These are phyloP conservation scores for Prunus campanulata DNA, from an alignment of 306 rosid species.

Conservation along the genomic window DNA sequence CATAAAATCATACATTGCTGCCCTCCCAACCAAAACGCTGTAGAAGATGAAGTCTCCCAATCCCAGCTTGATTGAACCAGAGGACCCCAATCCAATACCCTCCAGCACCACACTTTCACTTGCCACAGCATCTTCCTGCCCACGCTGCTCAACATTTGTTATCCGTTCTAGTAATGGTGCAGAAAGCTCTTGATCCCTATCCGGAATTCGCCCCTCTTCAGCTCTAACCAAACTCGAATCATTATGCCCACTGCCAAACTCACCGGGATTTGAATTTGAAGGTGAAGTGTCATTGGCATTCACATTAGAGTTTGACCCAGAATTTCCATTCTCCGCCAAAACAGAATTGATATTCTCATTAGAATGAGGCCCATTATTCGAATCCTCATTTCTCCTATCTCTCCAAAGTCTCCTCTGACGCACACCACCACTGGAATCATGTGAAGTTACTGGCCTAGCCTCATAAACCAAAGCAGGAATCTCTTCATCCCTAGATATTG, in stretches of 20 bases:
- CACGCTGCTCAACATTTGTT: conserved; percentile 25
- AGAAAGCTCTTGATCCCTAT: conserved; percentile 41
- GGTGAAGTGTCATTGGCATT: conserved; percentile 10
- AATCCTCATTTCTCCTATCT: conserved; percentile 48
- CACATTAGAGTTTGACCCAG: conserved; percentile 17
- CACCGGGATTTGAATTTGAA: conserved; percentile 22
- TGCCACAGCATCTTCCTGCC: conserved; percentile 28
- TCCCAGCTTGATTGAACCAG: conserved; percentile 95
- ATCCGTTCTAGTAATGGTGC: conserved; percentile 56
- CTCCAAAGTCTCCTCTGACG: conserved; percentile 79
- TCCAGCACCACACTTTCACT: conserved; percentile 61
- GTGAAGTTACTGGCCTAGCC: conserved; percentile 72
- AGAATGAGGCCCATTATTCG: conserved; percentile 17
- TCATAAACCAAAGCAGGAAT: conserved; percentile 93
- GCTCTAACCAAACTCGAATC: conserved; percentile 27
- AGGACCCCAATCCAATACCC: conserved; percentile 87
- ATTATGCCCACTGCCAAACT: conserved; percentile 12
- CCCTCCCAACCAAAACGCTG: conserved; percentile 94
- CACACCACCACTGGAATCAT: conserved; percentile 33
- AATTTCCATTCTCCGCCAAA: conserved; percentile 25
- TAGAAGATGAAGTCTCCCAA: conserved; percentile 95
- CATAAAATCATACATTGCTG: conserved; percentile 96
- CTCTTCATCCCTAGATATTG: conserved; percentile 89
- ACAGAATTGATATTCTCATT: conserved; percentile 3
- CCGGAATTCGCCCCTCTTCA: conserved; percentile 61